Conservation (phyloP, 2,329 filamentous ascomycete genomes). For the Chrysoporthe cubensis region DNA sequence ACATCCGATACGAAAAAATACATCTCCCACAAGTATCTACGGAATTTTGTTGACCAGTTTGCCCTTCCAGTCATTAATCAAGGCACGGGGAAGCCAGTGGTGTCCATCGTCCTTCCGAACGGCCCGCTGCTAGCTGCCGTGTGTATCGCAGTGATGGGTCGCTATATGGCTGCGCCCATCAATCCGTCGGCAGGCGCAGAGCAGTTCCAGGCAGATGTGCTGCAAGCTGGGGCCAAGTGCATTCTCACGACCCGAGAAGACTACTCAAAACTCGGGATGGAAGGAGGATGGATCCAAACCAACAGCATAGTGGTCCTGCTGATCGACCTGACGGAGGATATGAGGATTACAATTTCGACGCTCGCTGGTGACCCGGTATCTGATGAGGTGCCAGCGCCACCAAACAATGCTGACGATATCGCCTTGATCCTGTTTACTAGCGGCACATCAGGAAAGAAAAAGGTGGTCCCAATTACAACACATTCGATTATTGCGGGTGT, state of each 20-base stretch:
- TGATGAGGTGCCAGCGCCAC: neutral
- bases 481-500: slow-evolving; percentile 56
- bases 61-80: slow-evolving; percentile 8
- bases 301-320: slow-evolving; percentile 21
- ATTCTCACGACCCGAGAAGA: slow-evolving; percentile 25
- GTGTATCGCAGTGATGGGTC: slow-evolving; percentile 30
- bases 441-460: slow-evolving; percentile 62
- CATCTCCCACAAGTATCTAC: slow-evolving; percentile 22
- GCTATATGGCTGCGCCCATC: slow-evolving; percentile 31
- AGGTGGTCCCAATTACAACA: slow-evolving; percentile 57
- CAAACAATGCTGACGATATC: slow-evolving; percentile 66
- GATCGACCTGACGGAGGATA: slow-evolving; percentile 17
- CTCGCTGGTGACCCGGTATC: slow-evolving; percentile 3
- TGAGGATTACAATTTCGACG: slow-evolving; percentile 20
- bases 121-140: slow-evolving; percentile 31
- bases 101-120: slow-evolving; percentile 29
- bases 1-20: slow-evolving; percentile 13
- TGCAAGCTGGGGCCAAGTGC: slow-evolving; percentile 23
- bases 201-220: slow-evolving; percentile 31
- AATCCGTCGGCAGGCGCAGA: slow-evolving; percentile 27
- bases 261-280: slow-evolving; percentile 17
- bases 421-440: slow-evolving; percentile 60
- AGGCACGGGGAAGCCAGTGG: slow-evolving; percentile 21
- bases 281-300: slow-evolving; percentile 9
- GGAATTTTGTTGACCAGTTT: slow-evolving; percentile 17